phyloP scores from a whole-genome alignment of 352 stramenopile genomes.

The Phytophthora quininea region DNA sequence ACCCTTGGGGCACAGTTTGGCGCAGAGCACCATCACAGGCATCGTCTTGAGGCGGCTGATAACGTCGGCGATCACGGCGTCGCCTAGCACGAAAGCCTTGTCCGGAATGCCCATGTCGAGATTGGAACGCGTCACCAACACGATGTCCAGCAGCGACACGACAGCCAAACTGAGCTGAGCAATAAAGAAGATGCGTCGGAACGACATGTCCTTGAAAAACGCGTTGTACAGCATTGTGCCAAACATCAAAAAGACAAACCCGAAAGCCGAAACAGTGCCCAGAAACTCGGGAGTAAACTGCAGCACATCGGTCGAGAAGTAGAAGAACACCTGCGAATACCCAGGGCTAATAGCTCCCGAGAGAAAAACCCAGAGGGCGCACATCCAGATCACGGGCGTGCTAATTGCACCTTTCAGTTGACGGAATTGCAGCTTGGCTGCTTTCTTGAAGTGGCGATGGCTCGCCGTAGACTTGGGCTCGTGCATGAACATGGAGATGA shows the following conservation, averaged over 20 bases:
- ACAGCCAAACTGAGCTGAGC: constrained; percentile 76
- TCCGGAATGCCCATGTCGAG: constrained; percentile 92
- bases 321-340: constrained; percentile 95
- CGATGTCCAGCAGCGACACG: constrained; percentile 77
- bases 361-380: constrained; percentile 96
- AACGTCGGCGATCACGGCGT: constrained; percentile 92
- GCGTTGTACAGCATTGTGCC: constrained; percentile 86
- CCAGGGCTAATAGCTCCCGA: constrained; percentile 93
- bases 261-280: constrained; percentile 81
- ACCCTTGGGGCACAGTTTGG: constrained; percentile 94
- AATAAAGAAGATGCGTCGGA: constrained; percentile 94
- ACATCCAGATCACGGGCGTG: constrained; percentile 94
- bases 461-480: constrained; percentile 68
- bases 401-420: constrained; percentile 82
- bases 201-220: constrained; percentile 91
- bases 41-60: constrained; percentile 89
- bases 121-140: constrained; percentile 94
- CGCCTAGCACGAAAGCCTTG: constrained; percentile 94
- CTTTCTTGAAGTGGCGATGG: constrained; percentile 54
- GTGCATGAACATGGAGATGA: constrained; percentile 89
- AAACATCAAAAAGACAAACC: constrained; percentile 80
- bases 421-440: constrained; percentile 54
- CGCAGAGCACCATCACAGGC: constrained; percentile 95
- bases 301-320: constrained; percentile 96
- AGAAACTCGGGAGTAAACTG: constrained; percentile 96